Percentiles rank a stretch among this genome's conserved stretches.
These are phyloP conservation scores for Yamadazyma aaseri DNA, from an alignment of 1,139 yeast species.

Conservation along the genomic window DNA sequence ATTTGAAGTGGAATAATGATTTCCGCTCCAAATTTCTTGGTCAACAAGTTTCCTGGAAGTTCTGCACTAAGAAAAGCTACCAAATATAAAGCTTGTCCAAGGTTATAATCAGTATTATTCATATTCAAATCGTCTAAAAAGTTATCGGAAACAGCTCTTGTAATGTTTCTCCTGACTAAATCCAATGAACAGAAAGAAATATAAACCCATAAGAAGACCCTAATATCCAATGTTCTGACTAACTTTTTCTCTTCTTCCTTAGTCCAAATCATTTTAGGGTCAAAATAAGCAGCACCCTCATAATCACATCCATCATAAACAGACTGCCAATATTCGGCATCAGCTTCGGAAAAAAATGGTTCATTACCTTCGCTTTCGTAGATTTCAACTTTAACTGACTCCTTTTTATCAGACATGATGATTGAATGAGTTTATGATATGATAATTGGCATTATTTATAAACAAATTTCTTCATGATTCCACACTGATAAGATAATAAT, in stretches of 20 bases:
- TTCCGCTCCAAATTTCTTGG: conserved; percentile 34
- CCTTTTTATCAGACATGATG: conserved; percentile 2
- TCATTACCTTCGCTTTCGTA: background rate
- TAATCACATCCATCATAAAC: conserved; percentile 42
- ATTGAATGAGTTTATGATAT: background rate
- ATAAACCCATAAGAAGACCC: conserved; percentile 30
- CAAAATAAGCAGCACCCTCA: conserved; percentile 45
- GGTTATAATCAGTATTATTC: conserved; percentile 30
- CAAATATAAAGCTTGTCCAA: conserved; percentile 30
- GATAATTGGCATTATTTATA: background rate
- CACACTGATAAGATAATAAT: background rate
- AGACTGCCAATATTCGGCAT: conserved; percentile 38
- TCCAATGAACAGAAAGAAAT: conserved; percentile 33
- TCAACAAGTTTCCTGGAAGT: conserved; percentile 33
- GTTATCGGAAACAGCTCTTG: conserved; percentile 33
- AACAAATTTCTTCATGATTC: background rate
- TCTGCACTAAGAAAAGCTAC: conserved; percentile 31
- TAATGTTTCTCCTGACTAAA: conserved; percentile 31
- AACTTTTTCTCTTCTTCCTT: conserved; percentile 39
- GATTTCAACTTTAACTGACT: background rate
- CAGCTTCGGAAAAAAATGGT: conserved; percentile 10
- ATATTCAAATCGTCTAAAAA: conserved; percentile 27
- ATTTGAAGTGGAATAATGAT: conserved; percentile 33
- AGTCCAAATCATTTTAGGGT: conserved; percentile 47
- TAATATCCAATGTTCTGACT: conserved; percentile 38